Conservation (phyloP, 2,329 filamentous ascomycete species). For the Fusarium staphyleae region DNA sequence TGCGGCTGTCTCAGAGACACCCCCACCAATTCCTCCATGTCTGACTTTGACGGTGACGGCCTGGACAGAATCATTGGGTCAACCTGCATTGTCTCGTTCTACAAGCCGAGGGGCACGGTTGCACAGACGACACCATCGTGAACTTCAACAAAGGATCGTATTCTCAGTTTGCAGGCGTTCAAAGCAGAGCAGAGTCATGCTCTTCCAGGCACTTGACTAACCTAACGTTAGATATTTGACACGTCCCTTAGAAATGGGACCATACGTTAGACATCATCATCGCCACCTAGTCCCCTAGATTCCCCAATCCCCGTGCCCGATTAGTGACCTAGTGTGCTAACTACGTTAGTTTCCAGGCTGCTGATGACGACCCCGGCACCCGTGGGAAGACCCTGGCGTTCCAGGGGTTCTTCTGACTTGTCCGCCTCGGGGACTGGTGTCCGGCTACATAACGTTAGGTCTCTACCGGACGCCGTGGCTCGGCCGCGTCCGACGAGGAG, state of each 20-base stretch:
- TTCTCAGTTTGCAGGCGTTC: neutral
- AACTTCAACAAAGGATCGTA: neutral
- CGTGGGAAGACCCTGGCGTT: conserved; percentile 24
- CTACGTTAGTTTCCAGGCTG: conserved; percentile 28
- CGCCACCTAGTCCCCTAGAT: conserved; percentile 27
- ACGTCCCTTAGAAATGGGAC: conserved; percentile 19
- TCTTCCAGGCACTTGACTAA: neutral
- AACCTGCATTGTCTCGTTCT: conserved; percentile 13
- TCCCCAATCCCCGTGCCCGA: conserved; percentile 5
- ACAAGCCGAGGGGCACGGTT: conserved; percentile 1
- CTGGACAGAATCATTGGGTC: conserved; percentile 26
- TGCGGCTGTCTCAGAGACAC: conserved; percentile 20
- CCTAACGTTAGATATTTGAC: conserved; percentile 6
- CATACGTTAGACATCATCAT: conserved; percentile 25
- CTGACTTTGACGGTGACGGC: conserved; percentile 11
- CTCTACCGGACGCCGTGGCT: neutral
- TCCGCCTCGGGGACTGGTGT: conserved; percentile 26
- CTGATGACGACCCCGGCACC: conserved; percentile 6
- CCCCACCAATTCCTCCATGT: conserved; percentile 29
- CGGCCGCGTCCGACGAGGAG: conserved; percentile 4
- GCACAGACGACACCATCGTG: conserved; percentile 18
- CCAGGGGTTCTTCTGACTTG: conserved; percentile 22
- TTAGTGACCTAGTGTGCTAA: too few species aligned
- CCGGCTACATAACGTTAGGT: conserved; percentile 7
- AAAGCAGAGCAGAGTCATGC: neutral